Conservation (phyloP, 495 filamentous ascomycete species). For the Trichoderma parareesei region DNA sequence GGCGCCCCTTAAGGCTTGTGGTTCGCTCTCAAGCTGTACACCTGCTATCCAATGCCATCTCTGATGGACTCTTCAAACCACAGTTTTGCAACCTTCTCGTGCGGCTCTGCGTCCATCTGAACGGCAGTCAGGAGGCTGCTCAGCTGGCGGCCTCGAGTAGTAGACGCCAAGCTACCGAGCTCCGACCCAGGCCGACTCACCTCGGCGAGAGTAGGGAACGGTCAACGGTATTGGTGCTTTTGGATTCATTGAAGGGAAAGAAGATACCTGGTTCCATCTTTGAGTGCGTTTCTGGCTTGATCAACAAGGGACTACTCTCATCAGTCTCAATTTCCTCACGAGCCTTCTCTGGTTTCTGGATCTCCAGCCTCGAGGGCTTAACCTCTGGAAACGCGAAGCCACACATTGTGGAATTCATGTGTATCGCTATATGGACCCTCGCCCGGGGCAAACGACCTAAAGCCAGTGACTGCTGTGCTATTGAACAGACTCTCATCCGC, state of each 20-base stretch:
- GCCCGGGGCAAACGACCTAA: not conserved
- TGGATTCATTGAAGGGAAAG: not conserved
- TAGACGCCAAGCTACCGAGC: slow-evolving; percentile 28
- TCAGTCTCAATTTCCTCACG: not conserved
- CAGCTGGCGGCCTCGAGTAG: slow-evolving; percentile 28
- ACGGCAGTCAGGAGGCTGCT: slow-evolving; percentile 33
- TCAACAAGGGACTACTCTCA: slow-evolving; percentile 1
- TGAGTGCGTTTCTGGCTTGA: not conserved
- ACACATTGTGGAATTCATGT: not conserved
- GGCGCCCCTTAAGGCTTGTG: slow-evolving; percentile 55
- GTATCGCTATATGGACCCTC: slow-evolving; percentile 1
- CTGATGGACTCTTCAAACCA: slow-evolving; percentile 19
- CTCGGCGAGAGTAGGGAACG: not conserved
- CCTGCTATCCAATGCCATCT: slow-evolving; percentile 36
- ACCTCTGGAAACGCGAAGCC: not conserved
- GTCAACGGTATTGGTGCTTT: not conserved
- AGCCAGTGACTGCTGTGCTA: not conserved
- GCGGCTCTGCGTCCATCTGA: slow-evolving; percentile 30
- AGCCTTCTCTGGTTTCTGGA: slow-evolving; percentile 7
- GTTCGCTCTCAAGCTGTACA: slow-evolving; percentile 60
- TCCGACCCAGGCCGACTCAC: slow-evolving; percentile 22
- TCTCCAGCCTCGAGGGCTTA: not conserved
- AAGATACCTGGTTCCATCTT: slow-evolving; percentile 2
- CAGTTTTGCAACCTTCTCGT: slow-evolving; percentile 32
- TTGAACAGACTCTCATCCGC: not conserved